Evolutionary conservation across 2,329 filamentous ascomycete genomes (phyloP), one percentile per base, ranked within the genome.

Genomic region (Hypoxylon sp.): DNA sequence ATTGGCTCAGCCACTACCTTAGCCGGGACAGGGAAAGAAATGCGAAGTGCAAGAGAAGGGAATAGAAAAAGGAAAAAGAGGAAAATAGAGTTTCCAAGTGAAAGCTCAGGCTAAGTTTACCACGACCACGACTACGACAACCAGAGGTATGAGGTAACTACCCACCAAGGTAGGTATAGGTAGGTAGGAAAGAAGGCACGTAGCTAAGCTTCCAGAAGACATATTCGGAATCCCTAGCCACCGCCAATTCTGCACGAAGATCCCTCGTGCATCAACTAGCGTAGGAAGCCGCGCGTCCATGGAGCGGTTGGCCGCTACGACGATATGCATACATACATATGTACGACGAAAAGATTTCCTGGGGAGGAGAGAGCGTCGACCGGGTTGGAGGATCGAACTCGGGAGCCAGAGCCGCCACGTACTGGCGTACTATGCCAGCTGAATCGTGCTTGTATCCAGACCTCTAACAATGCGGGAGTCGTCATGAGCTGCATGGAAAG

Each of bases 251-350:
- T 48, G 7, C 27, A 59, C 37, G 51, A 23, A 39, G 51, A 53
- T 52, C 45, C 54, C 45, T 16, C 27, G 47, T 60, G 34, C 29
- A 6, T 61, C 34, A 16, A 25, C 48, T 61, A 27, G 51, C 48
- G 54, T 45, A 30, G 55, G 34, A 65, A 61, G 66, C 55, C 66
- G 66, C 66, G 66, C 66, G 66, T 69, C 60, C 66, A 63, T 43
- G 58, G 32, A 63, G 65, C 39, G 34, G 54, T 52, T 67, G 61
- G 51, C 61, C 60, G 50, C 14, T 19, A 11, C 56, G 34, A 51
- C 43, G 37, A 41, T 37, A 41, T 50, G 47, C 56, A 54, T 3
- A 27, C 6, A 6, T 27, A 27, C 3, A 27, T 51, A 48, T 61
- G 60, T 66, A 58, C 52, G 45, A 67, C 63, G 19, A 56, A 25